Evolutionary conservation across 1,284 basidiomycete genomes (phyloP), one percentile per base, ranked within the genome.

Genomic region (Sporisorium exsertum): DNA sequence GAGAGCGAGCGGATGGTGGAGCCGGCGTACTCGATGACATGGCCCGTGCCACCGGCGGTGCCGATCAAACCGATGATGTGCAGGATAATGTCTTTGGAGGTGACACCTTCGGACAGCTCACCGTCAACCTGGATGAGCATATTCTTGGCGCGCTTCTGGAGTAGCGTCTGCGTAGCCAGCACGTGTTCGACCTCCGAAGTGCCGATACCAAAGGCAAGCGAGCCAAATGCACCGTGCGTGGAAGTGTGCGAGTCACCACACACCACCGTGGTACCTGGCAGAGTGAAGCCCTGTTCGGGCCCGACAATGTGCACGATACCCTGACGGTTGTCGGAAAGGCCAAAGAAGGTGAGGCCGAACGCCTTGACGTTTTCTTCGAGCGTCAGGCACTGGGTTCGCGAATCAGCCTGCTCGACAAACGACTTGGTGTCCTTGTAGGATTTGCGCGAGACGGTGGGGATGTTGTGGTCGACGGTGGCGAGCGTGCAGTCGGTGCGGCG

Each of bases 241-340:
- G 80, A 82, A 33, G 83, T 85, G 77, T 85, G 83, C 43, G 81
- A 83, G 72, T 85, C 83, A 64, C 83, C 83, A 43, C 83, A 85
- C 24, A 85, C 83, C 42, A 85, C 81, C 27, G 82, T 84, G 15
- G 81, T 64, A 33, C 82, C 82, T 33, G 83, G 83, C 22, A 84
- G 75, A 20, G 83, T 85, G 64, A 85, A 85, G 13, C 81, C 83
- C 63, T 84, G 83, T 54, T 85, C 83, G 29, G 83, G 83, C 26
- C 82, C 83, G 46, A 84, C 79, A 55, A 85, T 79, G 72, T 85
- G 83, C 0, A 85, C 83, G 69, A 85, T 84, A 53, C 83, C 83
- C 70, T 85, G 83, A 46, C 82, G 73, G 60, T 72, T 74, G 69
- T 84, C 82, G n/a, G 68, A 70, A 42, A 85, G 77, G 46, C 82